Conservation (phyloP, 2,329 filamentous ascomycete species). For the Paraphoma chrysanthemicola region DNA sequence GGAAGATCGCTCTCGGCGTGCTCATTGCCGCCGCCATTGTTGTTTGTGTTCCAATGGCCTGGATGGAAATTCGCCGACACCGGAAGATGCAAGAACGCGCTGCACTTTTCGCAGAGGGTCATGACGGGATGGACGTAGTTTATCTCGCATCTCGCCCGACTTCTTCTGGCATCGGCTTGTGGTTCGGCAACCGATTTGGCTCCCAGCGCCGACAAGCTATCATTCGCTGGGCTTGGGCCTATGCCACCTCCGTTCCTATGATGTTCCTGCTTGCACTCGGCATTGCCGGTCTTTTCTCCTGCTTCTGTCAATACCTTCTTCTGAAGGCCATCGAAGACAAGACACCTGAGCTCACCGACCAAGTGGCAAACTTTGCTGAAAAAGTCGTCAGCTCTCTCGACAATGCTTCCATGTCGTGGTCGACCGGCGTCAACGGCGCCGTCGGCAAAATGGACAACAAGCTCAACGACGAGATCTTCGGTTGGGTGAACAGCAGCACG, state of each 20-base stretch:
- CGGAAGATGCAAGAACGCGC: constrained; percentile 74
- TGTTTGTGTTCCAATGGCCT: constrained; percentile 80
- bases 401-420: constrained; percentile 78
- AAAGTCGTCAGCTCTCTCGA: constrained; percentile 77
- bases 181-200: constrained; percentile 69
- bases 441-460: constrained; percentile 70
- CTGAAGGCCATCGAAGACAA: constrained; percentile 75
- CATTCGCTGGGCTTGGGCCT: constrained; percentile 82
- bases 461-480: constrained; percentile 84
- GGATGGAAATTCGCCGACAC: constrained; percentile 80
- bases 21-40: constrained; percentile 74
- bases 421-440: constrained; percentile 75
- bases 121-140: constrained; percentile 85
- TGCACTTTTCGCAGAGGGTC: constrained; percentile 69
- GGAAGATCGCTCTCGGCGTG: constrained; percentile 78
- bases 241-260: constrained; percentile 83
- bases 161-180: constrained; percentile 75
- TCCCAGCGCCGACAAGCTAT: constrained; percentile 72
- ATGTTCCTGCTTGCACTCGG: constrained; percentile 87
- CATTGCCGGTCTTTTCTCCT: constrained; percentile 80
- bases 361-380: constrained; percentile 81
- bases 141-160: constrained; percentile 86
- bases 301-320: constrained; percentile 82
- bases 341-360: constrained; percentile 73
- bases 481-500: constrained; percentile 86